Evolutionary conservation across 148 eudicot genomes (phyloP), one percentile per base, ranked within the genome.

Genomic region (Vaccinium macrocarpon): DNA sequence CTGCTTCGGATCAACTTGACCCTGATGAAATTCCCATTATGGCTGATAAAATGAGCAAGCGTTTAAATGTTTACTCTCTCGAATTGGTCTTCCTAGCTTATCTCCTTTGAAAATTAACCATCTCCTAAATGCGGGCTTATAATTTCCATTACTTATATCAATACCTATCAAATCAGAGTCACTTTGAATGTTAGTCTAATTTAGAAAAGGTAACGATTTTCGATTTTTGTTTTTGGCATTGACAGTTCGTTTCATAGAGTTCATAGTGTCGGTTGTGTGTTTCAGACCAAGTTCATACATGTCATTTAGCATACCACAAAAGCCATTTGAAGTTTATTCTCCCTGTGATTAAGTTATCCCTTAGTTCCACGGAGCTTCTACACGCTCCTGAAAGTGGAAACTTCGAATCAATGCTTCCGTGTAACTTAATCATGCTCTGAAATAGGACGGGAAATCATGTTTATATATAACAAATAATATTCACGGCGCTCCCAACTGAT

Each of bases 1-100:
- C 78, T 70, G 72, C 66, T 57, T 85, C 91, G 11, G 16, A 25
- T 27, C 35, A 25, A 66, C 35, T 25, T 66, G 32, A 66, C 29
- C 15, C 72, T 66, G 52, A 80, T 81, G 13, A 84, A 49, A 19
- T 84, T 82, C 89, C 90, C 7, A 18, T 10, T 0, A 21, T 19
- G 46, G 52, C 51, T 75, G 5, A 46, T 16, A 38, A 2, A 76
- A 19, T 8, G 38, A 12, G 42, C 29, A 23, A 64, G 32, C 14
- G 29, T 64, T 64, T 10, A 23, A 9, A 4, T 2, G 3, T 64
- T 23, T n/a, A n/a, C 32, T 8, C n/a, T 8, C 1, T 61, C 1
- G 25, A 61, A 61, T 4, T n/a, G 1, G 25, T 8, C 12, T 0
- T 62, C 25, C 13, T 23, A 1, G 10, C 29, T 8, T 13, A 23